Evolutionary conservation across 148 eudicot genomes (phyloP), one percentile per base, ranked within the genome.

Genomic region (Suaeda aralocaspica): DNA sequence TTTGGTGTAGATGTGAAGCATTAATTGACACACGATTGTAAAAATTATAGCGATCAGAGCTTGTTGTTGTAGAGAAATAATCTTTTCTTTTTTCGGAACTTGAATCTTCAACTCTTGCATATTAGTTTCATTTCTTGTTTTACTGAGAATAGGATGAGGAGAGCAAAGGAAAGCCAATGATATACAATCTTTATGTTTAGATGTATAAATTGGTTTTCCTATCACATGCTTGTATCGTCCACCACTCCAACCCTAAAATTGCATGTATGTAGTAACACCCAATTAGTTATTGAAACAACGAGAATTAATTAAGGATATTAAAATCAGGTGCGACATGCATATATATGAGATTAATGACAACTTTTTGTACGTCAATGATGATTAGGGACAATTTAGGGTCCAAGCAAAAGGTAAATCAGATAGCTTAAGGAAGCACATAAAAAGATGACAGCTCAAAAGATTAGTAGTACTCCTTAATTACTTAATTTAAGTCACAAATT

Each of bases 211-310:
- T 72, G 96, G 91, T 70, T 83, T 88, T 30, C 92, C 96, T 59
- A 90, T 88, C 68, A 88, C 91, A 61, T 86, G 91, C 73, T 88
- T 90, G 77, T 83, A 88, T 50, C 57, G 71, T 30, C 92, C 89
- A 31, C 73, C 81, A 74, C 85, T 84, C 92, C 96, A 83, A 18
- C 64, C 80, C 96, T 90, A 81, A 26, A 22, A 42, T 18, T 1
- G 13, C 16, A 19, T 26, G 9, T 4, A 6, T 46, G 46, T n/a
- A 9, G 11, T 9, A 24, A 31, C 4, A 6, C 48, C 16, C 6
- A 33, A 33, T 29, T 2, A 18, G 30, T 2, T 36, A 36, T 8
- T 36, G 41, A 36, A 36, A 36, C 41, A 36, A 36, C 41, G 5
- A 36, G 4, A 36, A 36, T n/a, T n/a, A n/a, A n/a, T n/a, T n/a